Evolutionary conservation across 495 filamentous ascomycete genomes (phyloP).

Genomic region (Penicillium longicatenatum): DNA sequence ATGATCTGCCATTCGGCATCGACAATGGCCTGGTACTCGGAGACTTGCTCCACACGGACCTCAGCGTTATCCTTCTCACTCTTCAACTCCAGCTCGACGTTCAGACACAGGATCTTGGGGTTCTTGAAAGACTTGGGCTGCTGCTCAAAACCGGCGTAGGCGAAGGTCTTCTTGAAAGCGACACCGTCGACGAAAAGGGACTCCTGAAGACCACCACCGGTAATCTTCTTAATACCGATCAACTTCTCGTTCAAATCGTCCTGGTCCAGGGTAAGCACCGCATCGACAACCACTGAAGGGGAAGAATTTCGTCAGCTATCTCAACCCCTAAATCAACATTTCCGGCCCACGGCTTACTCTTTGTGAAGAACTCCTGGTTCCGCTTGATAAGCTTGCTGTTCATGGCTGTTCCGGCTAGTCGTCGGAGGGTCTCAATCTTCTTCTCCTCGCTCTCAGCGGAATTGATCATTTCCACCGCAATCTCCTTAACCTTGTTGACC

Average conservation of each 20-base stretch:
- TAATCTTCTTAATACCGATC: conserved; percentile 97
- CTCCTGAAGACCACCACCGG: conserved; percentile 94
- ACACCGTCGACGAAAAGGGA: conserved; percentile 97
- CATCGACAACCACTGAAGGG: conserved; percentile 88
- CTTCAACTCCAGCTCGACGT: conserved; percentile 97
- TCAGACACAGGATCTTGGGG: conserved; percentile 93
- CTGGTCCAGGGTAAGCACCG: conserved; percentile 94
- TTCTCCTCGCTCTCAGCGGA: conserved; percentile 65
- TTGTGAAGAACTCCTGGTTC: conserved; percentile 95
- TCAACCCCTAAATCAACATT: conserved; percentile 1
- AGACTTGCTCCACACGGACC: conserved; percentile 96
- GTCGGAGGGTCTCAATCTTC: conserved; percentile 83
- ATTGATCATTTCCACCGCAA: conserved; percentile 75
- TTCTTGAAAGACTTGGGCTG: conserved; percentile 94
- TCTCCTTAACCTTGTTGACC: conserved; percentile 98
- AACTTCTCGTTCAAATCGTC: conserved; percentile 96
- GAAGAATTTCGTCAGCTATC: conserved; percentile 10
- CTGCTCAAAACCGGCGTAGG: conserved; percentile 98
- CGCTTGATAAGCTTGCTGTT: conserved; percentile 99
- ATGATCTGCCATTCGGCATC: conserved; percentile 99
- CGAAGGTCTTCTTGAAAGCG: conserved; percentile 99
- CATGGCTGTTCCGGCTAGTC: conserved; percentile 96
- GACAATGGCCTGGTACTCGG: conserved; percentile 98
- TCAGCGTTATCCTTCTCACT: conserved; percentile 99
- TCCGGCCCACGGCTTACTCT: conserved; percentile 62